Evolutionary conservation across 805 yeast species (phyloP), one percentile per base, ranked within the genome.

Genomic region (Alloascoidea hylecoeti): DNA sequence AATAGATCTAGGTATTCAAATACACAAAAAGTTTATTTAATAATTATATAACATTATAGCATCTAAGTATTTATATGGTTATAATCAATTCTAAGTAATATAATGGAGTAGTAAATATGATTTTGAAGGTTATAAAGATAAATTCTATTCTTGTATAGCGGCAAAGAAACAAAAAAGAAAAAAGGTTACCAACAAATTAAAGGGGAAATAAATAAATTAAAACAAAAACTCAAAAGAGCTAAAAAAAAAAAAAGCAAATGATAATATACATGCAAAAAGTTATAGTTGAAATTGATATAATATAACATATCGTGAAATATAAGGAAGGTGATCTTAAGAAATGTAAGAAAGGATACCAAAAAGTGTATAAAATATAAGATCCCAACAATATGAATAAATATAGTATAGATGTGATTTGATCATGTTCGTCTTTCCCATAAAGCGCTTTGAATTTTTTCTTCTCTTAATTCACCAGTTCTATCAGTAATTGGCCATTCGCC

Each of bases 401-500:
- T n/a, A n/a, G n/a, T n/a, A n/a, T n/a, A n/a, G n/a, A n/a, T n/a
- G n/a, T n/a, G n/a, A n/a, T n/a, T n/a, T n/a, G n/a, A n/a, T n/a
- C n/a, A n/a, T n/a, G n/a, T n/a, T n/a, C n/a, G n/a, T n/a, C n/a
- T n/a, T n/a, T n/a, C n/a, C n/a, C n/a, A n/a, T 18, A 48, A 37
- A 3, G 53, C 72, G 38, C 63, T 70, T 37, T 58, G 64, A 50
- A 81, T 57, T 46, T 82, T 68, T 41, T 78, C 78, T 54, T 82
- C 95, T 44, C 98, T 66, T 40, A 73, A 55, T 35, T 67, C 70
- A 0, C 96, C 96, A 0, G 96, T 85, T 36, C 94, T 61, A 58
- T 89, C 97, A 3, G 64, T 50, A 40, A 70, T 58, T 4, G 92
- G 89, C 96, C 98, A 92, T 39, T 75, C 70, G 4, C 95, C 96